Evolutionary conservation across 371 early-diverging fungal genomes (phyloP).

Genomic region (Actinomortierella wolfii): DNA sequence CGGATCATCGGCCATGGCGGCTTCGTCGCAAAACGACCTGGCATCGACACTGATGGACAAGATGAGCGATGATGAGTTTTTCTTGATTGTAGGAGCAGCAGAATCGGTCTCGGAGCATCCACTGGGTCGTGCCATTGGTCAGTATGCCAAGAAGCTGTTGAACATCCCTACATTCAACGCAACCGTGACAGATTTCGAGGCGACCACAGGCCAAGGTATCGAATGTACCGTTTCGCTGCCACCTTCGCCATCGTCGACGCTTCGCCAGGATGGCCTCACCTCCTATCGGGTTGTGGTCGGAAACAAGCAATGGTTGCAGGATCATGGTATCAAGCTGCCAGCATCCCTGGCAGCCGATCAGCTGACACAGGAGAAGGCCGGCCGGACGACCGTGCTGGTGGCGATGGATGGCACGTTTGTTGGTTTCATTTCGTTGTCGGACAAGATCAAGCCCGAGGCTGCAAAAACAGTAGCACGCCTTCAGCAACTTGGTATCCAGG

Average conservation of each 20-base stretch:
- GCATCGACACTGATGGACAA: conserved; percentile 13
- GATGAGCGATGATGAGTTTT: conserved; percentile 51
- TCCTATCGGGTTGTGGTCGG: conserved; percentile 70
- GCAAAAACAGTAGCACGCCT: conserved; percentile 70
- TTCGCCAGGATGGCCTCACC: neutral
- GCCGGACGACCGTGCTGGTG: conserved; percentile 84
- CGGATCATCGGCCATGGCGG: conserved; percentile 15
- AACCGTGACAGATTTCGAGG: conserved; percentile 60
- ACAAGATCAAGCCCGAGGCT: conserved; percentile 84
- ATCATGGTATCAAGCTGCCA: conserved; percentile 45
- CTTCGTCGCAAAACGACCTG: conserved; percentile 1
- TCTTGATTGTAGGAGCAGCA: conserved; percentile 73
- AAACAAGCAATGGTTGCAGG: conserved; percentile 66
- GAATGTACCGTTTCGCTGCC: conserved; percentile 55
- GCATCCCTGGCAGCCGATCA: conserved; percentile 47
- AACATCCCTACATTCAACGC: conserved; percentile 49
- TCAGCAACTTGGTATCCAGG: conserved; percentile 73
- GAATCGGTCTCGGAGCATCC: conserved; percentile 90
- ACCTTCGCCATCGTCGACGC: conserved; percentile 7
- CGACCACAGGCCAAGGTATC: conserved; percentile 82
- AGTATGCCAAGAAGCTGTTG: conserved; percentile 57
- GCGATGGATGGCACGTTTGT: conserved; percentile 66
- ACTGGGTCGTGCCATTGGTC: conserved; percentile 79
- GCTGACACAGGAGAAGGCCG: conserved; percentile 57
- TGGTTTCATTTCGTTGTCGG: conserved; percentile 86